A percentile compares a stretch with the other conserved stretches of the same genome.
Evolutionary conservation across 306 rosid species (phyloP).

Genomic region (Cicer pinnatifidum): DNA sequence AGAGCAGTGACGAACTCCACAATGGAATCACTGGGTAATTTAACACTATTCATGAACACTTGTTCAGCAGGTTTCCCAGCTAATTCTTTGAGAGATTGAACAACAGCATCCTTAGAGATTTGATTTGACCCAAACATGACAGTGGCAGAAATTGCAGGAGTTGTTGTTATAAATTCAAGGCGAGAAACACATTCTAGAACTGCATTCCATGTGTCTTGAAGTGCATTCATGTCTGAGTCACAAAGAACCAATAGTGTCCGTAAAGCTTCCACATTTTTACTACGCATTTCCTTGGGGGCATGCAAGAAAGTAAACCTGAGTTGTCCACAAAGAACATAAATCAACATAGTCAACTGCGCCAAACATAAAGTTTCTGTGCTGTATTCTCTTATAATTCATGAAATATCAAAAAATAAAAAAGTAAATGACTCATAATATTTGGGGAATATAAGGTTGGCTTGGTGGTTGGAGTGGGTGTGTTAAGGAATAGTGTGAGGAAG

Average conservation of each 20-base stretch:
- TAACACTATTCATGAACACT: constrained; percentile 92
- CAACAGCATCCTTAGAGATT: constrained; percentile 91
- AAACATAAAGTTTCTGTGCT: constrained; percentile 36
- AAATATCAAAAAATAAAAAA: constrained; percentile 22
- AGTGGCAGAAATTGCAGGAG: constrained; percentile 84
- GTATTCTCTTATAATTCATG: constrained; percentile 40
- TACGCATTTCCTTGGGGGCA: constrained; percentile 99
- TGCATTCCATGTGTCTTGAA: constrained; percentile 99
- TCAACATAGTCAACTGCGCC: constrained; percentile 38
- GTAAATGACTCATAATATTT: neutral
- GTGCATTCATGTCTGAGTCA: constrained; percentile 80
- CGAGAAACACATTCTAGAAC: constrained; percentile 97
- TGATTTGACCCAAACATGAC: constrained; percentile 98
- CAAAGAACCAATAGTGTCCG: constrained; percentile 77
- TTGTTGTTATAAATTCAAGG: constrained; percentile 82
- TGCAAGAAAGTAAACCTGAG: constrained; percentile 97
- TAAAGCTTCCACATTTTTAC: constrained; percentile 97
- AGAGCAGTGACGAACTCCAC: constrained; percentile 98
- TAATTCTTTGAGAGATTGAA: constrained; percentile 90
- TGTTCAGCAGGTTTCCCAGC: constrained; percentile 96
- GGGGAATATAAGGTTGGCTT: no score
- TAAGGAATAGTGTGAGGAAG: no score
- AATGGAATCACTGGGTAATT: constrained; percentile 91
- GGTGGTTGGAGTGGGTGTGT: no score
- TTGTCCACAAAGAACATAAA: constrained; percentile 49